Evolutionary conservation across 129 eudicot genomes (phyloP).

Genomic region (Sambucus nigra): DNA sequence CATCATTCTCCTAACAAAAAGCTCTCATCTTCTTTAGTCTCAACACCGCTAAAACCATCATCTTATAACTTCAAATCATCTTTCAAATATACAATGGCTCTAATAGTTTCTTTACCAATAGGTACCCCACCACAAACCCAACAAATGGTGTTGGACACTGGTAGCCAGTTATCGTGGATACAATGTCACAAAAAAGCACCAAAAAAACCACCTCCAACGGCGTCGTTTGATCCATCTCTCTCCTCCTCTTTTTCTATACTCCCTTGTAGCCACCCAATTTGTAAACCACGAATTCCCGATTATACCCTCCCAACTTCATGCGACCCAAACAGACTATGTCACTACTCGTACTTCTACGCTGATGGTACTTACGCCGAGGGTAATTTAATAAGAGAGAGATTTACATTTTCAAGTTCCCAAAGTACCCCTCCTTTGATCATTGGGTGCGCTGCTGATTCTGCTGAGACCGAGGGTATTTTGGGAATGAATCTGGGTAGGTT

Average conservation of each 20-base stretch:
- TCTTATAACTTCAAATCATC: conserved; percentile 29
- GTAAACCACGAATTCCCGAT: conserved; percentile 76
- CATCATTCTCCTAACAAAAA: conserved; percentile 24
- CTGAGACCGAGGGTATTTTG: conserved; percentile 65
- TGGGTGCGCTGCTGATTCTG: conserved; percentile 57
- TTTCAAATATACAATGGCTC: conserved; percentile 71
- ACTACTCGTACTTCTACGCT: conserved; percentile 76
- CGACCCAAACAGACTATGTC: conserved; percentile 69
- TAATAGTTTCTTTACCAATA: conserved; percentile 54
- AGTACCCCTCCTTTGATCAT: conserved; percentile 73
- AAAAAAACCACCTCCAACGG: conserved; percentile 21
- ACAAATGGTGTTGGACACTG: conserved; percentile 80
- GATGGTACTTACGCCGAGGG: conserved; percentile 91
- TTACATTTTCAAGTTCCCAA: conserved; percentile 42
- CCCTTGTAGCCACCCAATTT: conserved; percentile 69
- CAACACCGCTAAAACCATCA: conserved; percentile 9
- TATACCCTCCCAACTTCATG: conserved; percentile 70
- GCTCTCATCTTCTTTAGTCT: conserved; percentile 19
- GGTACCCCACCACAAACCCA: conserved; percentile 87
- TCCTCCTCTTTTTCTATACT: conserved; percentile 74
- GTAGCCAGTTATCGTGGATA: conserved; percentile 81
- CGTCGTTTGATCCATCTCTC: conserved; percentile 66
- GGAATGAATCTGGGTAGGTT: conserved; percentile 82
- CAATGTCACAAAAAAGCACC: conserved; percentile 65
- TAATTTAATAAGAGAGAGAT: conserved; percentile 58